Percentiles rank a stretch among this genome's conserved stretches.
Conservation (phyloP, 345 rosid genomes). For the Ceriops tagal region DNA sequence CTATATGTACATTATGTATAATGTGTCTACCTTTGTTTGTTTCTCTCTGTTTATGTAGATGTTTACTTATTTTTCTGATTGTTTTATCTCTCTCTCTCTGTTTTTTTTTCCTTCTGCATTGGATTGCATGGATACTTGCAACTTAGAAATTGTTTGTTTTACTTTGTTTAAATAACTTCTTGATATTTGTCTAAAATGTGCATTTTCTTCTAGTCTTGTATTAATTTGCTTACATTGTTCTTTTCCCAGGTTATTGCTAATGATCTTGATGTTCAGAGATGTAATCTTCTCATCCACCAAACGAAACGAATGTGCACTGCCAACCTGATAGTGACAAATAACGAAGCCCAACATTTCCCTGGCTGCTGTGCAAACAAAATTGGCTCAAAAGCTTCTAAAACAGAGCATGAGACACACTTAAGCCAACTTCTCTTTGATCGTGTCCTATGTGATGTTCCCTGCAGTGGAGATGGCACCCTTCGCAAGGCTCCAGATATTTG, state of each 20-base stretch:
- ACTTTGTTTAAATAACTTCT: slow-evolving; percentile 6
- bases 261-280: slow-evolving; percentile 95
- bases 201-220: slow-evolving; percentile 7
- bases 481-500: slow-evolving; percentile 98
- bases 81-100: background rate
- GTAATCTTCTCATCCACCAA: slow-evolving; percentile 96
- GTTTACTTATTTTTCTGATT: background rate
- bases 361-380: slow-evolving; percentile 54
- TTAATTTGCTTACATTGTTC: slow-evolving; percentile 11
- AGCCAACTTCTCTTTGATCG: slow-evolving; percentile 81
- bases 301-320: slow-evolving; percentile 97
- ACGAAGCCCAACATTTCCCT: slow-evolving; percentile 96
- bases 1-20: background rate
- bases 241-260: slow-evolving; percentile 70
- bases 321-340: slow-evolving; percentile 86
- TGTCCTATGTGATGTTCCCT: slow-evolving; percentile 91
- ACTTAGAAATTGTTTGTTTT: background rate
- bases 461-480: slow-evolving; percentile 97
- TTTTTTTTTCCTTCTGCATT: slow-evolving; percentile 6
- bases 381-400: slow-evolving; percentile 30
- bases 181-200: background rate
- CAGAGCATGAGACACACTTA: slow-evolving; percentile 30
- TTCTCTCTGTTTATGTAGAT: no score
- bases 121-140: background rate
- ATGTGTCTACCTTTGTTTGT: slow-evolving; percentile 1